A percentile compares a stretch with the other conserved stretches of the same genome.
phyloP scores from a whole-genome alignment of 768 basidiomycete species.

The Tylopilus vinaceipallidus region DNA sequence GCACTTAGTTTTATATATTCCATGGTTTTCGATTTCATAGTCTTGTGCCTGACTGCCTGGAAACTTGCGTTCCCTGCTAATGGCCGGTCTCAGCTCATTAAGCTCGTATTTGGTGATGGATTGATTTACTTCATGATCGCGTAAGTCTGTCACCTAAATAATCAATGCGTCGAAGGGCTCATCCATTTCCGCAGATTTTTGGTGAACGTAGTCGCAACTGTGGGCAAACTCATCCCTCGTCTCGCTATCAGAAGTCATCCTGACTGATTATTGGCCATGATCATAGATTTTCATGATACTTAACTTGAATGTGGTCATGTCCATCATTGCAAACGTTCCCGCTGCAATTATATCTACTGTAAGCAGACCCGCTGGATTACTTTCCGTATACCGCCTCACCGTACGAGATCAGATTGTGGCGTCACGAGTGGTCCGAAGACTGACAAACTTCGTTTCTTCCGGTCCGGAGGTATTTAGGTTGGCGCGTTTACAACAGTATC shows the following conservation, averaged over 20 bases:
- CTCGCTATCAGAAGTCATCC: not conserved
- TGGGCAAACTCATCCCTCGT: slow-evolving; percentile 13
- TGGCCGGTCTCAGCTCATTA: slow-evolving; percentile 56
- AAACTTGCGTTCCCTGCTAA: slow-evolving; percentile 51
- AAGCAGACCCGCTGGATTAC: no score
- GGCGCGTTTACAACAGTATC: slow-evolving; percentile 26
- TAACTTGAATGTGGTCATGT: slow-evolving; percentile 70
- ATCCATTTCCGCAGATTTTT: no score
- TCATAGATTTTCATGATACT: slow-evolving; percentile 58
- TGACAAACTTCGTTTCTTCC: slow-evolving; percentile 54
- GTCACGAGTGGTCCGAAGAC: slow-evolving; percentile 57
- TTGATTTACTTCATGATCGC: slow-evolving; percentile 71
- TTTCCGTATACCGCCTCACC: no score
- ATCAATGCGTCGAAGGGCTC: no score
- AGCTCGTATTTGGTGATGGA: slow-evolving; percentile 69
- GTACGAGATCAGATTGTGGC: slow-evolving; percentile 75
- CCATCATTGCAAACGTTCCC: slow-evolving; percentile 70
- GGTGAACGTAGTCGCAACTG: slow-evolving; percentile 59
- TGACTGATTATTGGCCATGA: not conserved
- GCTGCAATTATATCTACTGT: slow-evolving; percentile 71
- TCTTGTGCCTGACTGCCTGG: slow-evolving; percentile 57
- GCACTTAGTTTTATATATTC: slow-evolving; percentile 70
- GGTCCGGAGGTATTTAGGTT: slow-evolving; percentile 54
- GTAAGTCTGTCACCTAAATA: slow-evolving; percentile 38
- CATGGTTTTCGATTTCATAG: slow-evolving; percentile 68